Evolutionary conservation across 495 filamentous ascomycete species (phyloP).

Genomic region (Trichocladium uniseriatum): DNA sequence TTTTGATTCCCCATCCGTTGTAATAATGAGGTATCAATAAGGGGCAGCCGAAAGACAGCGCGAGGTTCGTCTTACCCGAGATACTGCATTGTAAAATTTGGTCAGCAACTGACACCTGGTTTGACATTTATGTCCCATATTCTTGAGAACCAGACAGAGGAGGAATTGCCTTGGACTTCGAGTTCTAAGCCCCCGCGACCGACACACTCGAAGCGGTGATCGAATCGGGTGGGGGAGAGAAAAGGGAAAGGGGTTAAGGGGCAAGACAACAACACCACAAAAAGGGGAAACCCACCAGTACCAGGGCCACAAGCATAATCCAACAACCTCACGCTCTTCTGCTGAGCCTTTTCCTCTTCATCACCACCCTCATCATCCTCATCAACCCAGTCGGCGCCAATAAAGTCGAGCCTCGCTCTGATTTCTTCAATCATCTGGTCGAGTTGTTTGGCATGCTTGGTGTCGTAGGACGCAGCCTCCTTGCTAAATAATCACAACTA

Average conservation of each 20-base stretch:
- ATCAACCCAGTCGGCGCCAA: slow-evolving; percentile 48
- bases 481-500: slow-evolving; percentile 16
- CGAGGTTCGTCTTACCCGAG: slow-evolving; percentile 1
- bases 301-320: slow-evolving; percentile 76
- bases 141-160: too few species aligned
- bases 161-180: too few species aligned
- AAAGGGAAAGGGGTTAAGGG: neutral
- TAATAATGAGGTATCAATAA: too few species aligned
- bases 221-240: too few species aligned
- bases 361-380: slow-evolving; percentile 26
- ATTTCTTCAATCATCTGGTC: slow-evolving; percentile 39
- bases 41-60: too few species aligned
- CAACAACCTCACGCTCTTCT: slow-evolving; percentile 47
- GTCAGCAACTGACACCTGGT: neutral
- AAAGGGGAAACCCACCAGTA: slow-evolving; percentile 27
- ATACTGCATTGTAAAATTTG: neutral
- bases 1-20: too few species aligned
- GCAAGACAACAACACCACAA: slow-evolving; percentile 14
- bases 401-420: slow-evolving; percentile 47
- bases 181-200: too few species aligned
- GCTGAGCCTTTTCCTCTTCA: slow-evolving; percentile 26
- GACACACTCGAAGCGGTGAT: too few species aligned
- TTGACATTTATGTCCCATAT: neutral
- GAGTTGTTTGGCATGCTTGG: slow-evolving; percentile 32
- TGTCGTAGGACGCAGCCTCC: slow-evolving; percentile 33